Evolutionary conservation across 805 yeast species (phyloP), one percentile per base, ranked within the genome.

Genomic region (Lipomyces yamanashiensis): DNA sequence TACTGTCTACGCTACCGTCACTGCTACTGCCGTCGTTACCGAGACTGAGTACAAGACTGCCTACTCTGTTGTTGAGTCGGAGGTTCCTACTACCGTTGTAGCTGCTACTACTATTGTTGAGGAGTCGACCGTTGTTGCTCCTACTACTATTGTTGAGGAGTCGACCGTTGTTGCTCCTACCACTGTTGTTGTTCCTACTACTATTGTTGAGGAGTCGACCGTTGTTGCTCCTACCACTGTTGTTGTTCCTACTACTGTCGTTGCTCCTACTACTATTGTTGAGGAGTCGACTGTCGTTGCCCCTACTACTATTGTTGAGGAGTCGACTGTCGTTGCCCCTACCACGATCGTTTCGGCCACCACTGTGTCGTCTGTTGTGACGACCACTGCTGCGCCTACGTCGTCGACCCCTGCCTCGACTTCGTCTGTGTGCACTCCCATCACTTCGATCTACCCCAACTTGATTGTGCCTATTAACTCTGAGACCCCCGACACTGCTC

Each of bases 381-480:
- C 59, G 17, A 17, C 60, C 23, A 40, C 51, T 43, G 58, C 57
- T 7, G 21, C 65, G 13, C 49, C 64, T 12, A 41, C 62, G 1
- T 19, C 63, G 19, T 23, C 67, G 45, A 7, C 62, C 13, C 9
- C 66, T 7, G 19, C 63, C n/a, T 54, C 68, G 28, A 17, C 64
- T 1, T 50, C 68, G 19, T 65, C 68, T 2, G 58, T 51, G 47
- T 65, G 68, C 55, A 62, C 54, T 40, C 66, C 68, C 13, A 6
- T 54, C 37, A 50, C 68, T 2, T 39, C 68, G 45, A 45, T 65
- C 59, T 65, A 63, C 59, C 68, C 68, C 50, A 65, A 65, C 67
- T 34, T 65, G 63, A 65, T 65, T 43, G 52, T 65, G 23, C 68
- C 68, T 28, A 65, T 65, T 64, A 65, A 56, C 67, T 51, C 58